These are phyloP conservation scores for Plantago elongata DNA, from an alignment of 257 asterid species.

Conservation along the genomic window DNA sequence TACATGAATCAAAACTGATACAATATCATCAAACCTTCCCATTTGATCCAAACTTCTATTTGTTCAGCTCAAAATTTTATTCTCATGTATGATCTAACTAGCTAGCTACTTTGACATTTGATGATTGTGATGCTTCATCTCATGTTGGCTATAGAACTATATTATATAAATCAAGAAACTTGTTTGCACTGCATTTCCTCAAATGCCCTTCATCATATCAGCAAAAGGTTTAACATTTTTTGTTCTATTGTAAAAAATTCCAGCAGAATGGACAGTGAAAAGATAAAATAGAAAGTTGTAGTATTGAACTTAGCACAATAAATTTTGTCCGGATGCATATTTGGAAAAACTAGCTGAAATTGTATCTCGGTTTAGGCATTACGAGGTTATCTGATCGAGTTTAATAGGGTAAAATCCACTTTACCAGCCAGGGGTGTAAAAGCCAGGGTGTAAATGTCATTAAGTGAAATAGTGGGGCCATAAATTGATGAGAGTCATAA, in stretches of 20 bases:
- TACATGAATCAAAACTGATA: constrained; percentile 3
- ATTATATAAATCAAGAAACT: neutral
- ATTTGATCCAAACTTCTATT: neutral
- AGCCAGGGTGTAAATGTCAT: constrained; percentile 6
- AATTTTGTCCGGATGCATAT: too few relatives aligned
- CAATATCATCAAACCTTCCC: constrained; percentile 8
- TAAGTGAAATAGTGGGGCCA: neutral
- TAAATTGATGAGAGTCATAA: neutral
- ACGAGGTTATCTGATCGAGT: neutral
- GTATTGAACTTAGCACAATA: too few relatives aligned
- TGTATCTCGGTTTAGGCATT: too few relatives aligned
- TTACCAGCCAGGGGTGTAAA: neutral
- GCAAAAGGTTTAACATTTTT: too few relatives aligned
- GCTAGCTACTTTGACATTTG: neutral
- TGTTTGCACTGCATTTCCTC: neutral
- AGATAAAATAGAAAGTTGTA: too few relatives aligned
- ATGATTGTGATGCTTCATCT: neutral
- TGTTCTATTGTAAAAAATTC: too few relatives aligned
- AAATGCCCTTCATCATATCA: constrained; percentile 2
- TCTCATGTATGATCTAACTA: too few relatives aligned
- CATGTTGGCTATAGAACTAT: neutral
- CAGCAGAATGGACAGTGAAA: too few relatives aligned
- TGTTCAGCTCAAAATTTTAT: too few relatives aligned
- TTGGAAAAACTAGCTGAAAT: too few relatives aligned
- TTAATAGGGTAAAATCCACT: neutral